These are phyloP conservation scores for Moniliella sp. DNA, from an alignment of 1,284 basidiomycete genomes.

Conservation along the genomic window DNA sequence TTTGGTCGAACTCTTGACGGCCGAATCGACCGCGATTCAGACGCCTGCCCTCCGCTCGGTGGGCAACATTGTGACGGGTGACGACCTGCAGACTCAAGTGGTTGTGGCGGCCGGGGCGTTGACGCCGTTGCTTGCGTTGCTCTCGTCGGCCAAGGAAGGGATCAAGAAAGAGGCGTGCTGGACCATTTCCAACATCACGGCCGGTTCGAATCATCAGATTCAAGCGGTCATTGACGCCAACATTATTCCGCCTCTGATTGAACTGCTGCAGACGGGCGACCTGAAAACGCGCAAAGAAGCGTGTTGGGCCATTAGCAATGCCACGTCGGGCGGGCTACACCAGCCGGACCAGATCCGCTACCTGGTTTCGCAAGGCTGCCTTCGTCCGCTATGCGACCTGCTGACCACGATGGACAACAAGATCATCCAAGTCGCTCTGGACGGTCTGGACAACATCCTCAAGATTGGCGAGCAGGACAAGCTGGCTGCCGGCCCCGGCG, in stretches of 20 bases:
- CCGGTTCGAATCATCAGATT: constrained; percentile 84
- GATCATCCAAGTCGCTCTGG: constrained; percentile 86
- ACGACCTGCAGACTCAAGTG: constrained; percentile 94
- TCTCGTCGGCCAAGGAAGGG: constrained; percentile 87
- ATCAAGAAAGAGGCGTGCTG: constrained; percentile 87
- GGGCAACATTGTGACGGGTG: constrained; percentile 94
- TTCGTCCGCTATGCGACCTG: constrained; percentile 91
- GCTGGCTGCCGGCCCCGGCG: constrained; percentile 53
- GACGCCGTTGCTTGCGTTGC: constrained; percentile 66
- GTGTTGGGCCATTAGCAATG: constrained; percentile 98
- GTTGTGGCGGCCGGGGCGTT: constrained; percentile 89
- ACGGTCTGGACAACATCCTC: constrained; percentile 92
- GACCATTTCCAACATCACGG: constrained; percentile 98
- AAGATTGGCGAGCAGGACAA: constrained; percentile 96
- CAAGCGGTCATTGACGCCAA: constrained; percentile 53
- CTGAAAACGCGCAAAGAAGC: constrained; percentile 99
- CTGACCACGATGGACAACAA: constrained; percentile 98
- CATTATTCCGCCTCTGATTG: constrained; percentile 91
- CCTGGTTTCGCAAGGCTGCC: constrained; percentile 88
- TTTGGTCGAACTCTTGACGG: constrained; percentile 86
- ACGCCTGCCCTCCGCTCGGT: constrained; percentile 91
- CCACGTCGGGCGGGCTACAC: constrained; percentile 86
- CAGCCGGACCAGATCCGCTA: constrained; percentile 95
- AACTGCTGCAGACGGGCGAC: constrained; percentile 88
- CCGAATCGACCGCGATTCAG: constrained; percentile 89